These are phyloP conservation scores for Epicoccum nigrum DNA, from an alignment of 2,329 filamentous ascomycete genomes.

Conservation along the genomic window DNA sequence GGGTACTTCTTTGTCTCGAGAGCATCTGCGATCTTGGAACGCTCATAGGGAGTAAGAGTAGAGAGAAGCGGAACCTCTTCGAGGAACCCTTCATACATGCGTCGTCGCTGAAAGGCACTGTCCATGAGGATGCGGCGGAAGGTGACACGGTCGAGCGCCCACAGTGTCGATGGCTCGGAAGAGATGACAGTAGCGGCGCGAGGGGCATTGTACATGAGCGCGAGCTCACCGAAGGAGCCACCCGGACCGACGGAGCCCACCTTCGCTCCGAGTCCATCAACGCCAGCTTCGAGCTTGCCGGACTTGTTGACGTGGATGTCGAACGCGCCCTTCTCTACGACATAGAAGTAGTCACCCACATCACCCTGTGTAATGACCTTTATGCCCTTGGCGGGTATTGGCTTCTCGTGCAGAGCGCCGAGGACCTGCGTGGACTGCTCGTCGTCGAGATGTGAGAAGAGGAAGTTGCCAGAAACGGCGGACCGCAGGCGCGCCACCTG, in stretches of 20 bases:
- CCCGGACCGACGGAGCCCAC: constrained; percentile 84
- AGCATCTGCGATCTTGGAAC: constrained; percentile 96
- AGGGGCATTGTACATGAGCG: constrained; percentile 98
- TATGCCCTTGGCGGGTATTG: constrained; percentile 87
- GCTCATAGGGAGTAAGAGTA: constrained; percentile 86
- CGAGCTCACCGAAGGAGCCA: constrained; percentile 94
- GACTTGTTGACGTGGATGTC: constrained; percentile 86
- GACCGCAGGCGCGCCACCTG: constrained; percentile 79
- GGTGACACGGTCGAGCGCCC: constrained; percentile 93
- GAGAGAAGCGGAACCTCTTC: constrained; percentile 89
- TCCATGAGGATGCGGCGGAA: constrained; percentile 99
- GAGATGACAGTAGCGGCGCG: constrained; percentile 93
- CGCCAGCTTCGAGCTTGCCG: constrained; percentile 78
- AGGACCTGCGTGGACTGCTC: constrained; percentile 88
- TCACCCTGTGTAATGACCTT: constrained; percentile 96
- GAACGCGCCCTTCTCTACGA: constrained; percentile 89
- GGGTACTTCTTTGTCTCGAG: constrained; percentile 89
- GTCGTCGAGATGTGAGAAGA: constrained; percentile 93
- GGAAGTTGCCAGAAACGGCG: constrained; percentile 87
- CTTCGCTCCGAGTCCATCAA: constrained; percentile 80
- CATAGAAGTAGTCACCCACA: constrained; percentile 95
- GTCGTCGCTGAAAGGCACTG: constrained; percentile 90
- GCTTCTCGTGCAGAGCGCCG: constrained; percentile 90
- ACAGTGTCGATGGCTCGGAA: constrained; percentile 80
- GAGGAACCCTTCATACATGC: constrained; percentile 96